These are phyloP conservation scores for Pseudogymnoascus sp. DNA, from an alignment of 2,329 filamentous ascomycete genomes.

Conservation along the genomic window DNA sequence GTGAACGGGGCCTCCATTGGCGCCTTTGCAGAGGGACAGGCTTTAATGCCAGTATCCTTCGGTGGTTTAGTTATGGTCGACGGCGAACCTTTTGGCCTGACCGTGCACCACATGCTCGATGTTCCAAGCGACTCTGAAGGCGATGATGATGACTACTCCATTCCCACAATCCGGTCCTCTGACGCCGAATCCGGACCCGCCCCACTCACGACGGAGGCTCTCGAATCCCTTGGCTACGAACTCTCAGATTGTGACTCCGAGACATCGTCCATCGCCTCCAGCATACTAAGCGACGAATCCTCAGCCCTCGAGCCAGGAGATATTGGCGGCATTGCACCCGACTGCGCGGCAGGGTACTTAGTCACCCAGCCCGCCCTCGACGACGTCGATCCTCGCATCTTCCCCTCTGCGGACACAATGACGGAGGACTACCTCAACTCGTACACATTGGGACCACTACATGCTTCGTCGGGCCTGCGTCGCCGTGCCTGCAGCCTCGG, in stretches of 20 bases:
- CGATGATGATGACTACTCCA: conserved; percentile 21
- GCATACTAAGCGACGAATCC: conserved; percentile 33
- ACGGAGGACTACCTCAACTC: conserved; percentile 77
- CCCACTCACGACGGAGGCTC: conserved; percentile 39
- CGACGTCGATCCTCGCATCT: conserved; percentile 72
- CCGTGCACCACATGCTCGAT: conserved; percentile 93
- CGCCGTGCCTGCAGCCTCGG: conserved; percentile 58
- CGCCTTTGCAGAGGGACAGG: conserved; percentile 75
- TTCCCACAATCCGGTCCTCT: background rate
- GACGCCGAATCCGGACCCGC: background rate
- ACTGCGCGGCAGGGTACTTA: conserved; percentile 66
- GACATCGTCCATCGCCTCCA: conserved; percentile 29
- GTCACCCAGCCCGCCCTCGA: conserved; percentile 90
- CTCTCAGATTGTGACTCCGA: conserved; percentile 56
- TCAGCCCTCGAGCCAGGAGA: conserved; percentile 61
- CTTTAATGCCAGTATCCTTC: conserved; percentile 84
- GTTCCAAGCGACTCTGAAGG: conserved; percentile 45
- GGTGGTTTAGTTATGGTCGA: conserved; percentile 83
- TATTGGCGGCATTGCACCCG: conserved; percentile 52
- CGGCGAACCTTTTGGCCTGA: conserved; percentile 82
- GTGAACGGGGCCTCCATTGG: conserved; percentile 87
- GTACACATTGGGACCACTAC: conserved; percentile 72
- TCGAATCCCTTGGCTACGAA: conserved; percentile 49
- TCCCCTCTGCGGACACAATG: conserved; percentile 61
- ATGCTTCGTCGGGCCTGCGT: conserved; percentile 83